Percentiles rank a stretch among this genome's conserved stretches.
Conservation (phyloP, 2,329 filamentous ascomycete species). For the Geosmithia putterillii region DNA sequence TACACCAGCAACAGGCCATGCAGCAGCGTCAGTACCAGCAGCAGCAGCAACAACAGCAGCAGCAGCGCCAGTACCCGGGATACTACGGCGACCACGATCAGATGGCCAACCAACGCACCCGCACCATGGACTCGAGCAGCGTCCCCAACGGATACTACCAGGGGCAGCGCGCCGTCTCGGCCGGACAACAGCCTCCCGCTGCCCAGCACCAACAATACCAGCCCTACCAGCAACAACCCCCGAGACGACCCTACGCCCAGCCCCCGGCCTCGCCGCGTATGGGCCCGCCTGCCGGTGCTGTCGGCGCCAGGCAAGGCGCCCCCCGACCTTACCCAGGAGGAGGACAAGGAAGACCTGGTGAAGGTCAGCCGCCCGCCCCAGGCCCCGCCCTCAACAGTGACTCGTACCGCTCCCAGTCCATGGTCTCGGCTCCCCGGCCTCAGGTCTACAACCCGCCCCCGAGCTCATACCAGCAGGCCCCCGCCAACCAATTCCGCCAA, state of each 20-base stretch:
- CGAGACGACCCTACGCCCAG: slow-evolving; percentile 24
- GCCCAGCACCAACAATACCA: slow-evolving; percentile 11
- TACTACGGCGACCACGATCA: slow-evolving; percentile 20
- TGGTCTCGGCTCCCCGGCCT: slow-evolving; percentile 65
- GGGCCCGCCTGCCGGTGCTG: slow-evolving; percentile 32
- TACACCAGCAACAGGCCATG: slow-evolving; percentile 22
- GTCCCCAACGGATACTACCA: slow-evolving; percentile 40
- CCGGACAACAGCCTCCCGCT: slow-evolving; percentile 28
- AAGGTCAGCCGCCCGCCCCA: slow-evolving; percentile 28
- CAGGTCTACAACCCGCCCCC: slow-evolving; percentile 56
- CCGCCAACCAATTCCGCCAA: slow-evolving; percentile 67
- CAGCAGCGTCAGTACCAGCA: slow-evolving; percentile 26
- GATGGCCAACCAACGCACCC: slow-evolving; percentile 11
- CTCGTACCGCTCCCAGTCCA: slow-evolving; percentile 82
- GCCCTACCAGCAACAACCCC: slow-evolving; percentile 20
- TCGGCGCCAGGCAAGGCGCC: slow-evolving; percentile 26
- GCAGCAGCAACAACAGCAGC: slow-evolving; percentile 49
- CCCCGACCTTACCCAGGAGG: slow-evolving; percentile 52
- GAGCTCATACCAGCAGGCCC: slow-evolving; percentile 47
- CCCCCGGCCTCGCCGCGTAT: slow-evolving; percentile 48
- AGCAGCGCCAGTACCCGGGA: slow-evolving; percentile 33
- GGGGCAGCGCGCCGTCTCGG: slow-evolving; percentile 37
- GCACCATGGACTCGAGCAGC: slow-evolving; percentile 10
- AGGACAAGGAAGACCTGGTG: too few species aligned
- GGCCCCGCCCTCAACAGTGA: slow-evolving; percentile 68